Base-by-base conservation (phyloP, 257 asterid genomes). In the Mentha longifolia region DNA sequence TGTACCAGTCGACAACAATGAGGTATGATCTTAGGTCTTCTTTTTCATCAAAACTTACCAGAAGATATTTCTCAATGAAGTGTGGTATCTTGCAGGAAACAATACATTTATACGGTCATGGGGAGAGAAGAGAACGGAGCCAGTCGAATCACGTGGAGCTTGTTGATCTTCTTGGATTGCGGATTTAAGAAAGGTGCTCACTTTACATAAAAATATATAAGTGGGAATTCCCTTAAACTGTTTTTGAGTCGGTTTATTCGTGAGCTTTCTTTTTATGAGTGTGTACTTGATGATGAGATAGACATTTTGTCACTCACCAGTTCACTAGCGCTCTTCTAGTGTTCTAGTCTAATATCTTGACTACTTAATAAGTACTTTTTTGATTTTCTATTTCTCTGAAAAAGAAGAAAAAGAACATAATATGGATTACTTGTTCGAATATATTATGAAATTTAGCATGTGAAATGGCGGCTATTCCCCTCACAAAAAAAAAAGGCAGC, bases 111-210 rank as follows among this genome's bases (percentile, higher is more conserved):
- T 89, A 60, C 84, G 97, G 45, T 71, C 92, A 13, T 91, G 98
- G 98, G 98, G 98, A 74, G 96, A 84, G 77, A 89, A 71, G 82
- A 69, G 93, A 49, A 73, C 81, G 45, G 99, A 77, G 70, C 84
- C 84, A 45, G 85, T 91, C 88, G 84, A 88, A 88, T 77, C 99
- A 94, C 19, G 98, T 91, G 74, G 98, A 91, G 9, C 98, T 94
- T 50, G 98, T 94, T 50, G 95, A 94, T 77, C 97, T 87, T 84
- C 98, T 92, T 80, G 98, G 95, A 66, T 88, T 72, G 97, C 95
- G 2, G 97, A 92, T 73, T 31, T 46, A 22, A 82, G 86, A 91
- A 85, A 83, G 96, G 97, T 90, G 80, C 46, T 61, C 31, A 8
- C 37, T 70, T 31, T 58, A 11, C 33, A 41, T 60, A 43, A 41